Evolutionary conservation across 225 moss, liverwort and hornwort genomes (phyloP).

Genomic region (Physcomitrium patens): DNA sequence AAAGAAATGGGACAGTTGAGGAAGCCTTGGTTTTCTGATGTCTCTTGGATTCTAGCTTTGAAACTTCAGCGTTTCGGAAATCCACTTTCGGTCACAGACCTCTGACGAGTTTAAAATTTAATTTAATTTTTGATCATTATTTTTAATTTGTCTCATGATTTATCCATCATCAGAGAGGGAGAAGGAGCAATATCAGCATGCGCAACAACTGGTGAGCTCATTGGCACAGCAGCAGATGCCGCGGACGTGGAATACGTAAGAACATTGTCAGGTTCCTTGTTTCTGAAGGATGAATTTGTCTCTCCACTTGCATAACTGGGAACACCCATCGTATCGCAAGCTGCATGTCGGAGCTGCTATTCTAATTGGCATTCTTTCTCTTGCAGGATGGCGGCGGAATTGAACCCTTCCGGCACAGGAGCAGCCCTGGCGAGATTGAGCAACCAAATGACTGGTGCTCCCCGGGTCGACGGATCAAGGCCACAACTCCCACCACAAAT

Average conservation of each 20-base stretch:
- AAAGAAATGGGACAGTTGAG: no score
- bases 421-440: neutral
- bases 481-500: neutral
- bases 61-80: no score
- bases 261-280: no score
- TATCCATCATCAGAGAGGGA: constrained; percentile 22
- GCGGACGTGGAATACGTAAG: constrained; percentile 24
- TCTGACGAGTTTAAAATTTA: no score
- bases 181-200: constrained; percentile 27
- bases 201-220: neutral
- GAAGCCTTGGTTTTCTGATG: no score
- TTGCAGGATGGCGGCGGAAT: neutral
- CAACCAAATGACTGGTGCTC: neutral
- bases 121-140: no score
- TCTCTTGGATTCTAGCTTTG: no score
- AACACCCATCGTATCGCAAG: neutral
- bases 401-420: neutral
- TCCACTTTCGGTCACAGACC: no score
- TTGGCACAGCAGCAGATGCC: constrained; percentile 18
- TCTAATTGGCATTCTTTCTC: neutral
- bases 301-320: neutral
- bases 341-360: no score
- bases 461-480: neutral
- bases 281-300: neutral
- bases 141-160: no score